These are phyloP conservation scores for Sporisorium sorghi DNA, from an alignment of 1,284 basidiomycete species.

Conservation along the genomic window DNA sequence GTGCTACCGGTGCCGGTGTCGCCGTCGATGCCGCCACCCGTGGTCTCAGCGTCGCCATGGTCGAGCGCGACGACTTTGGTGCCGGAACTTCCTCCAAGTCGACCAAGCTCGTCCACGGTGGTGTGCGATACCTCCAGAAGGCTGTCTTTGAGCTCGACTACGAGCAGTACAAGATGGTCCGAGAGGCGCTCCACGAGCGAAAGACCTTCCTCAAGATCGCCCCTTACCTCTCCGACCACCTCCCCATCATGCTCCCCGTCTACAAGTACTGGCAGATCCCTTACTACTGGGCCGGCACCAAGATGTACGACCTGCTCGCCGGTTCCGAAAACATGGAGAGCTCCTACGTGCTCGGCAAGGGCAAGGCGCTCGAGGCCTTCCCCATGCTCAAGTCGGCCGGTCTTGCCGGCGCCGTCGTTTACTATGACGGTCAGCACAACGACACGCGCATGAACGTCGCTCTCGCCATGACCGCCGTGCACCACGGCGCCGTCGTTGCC, in stretches of 20 bases:
- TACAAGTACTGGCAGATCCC: constrained; percentile 95
- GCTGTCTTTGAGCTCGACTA: constrained; percentile 96
- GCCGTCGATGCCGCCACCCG: constrained; percentile 92
- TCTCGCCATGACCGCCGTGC: constrained; percentile 85
- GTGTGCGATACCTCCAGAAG: constrained; percentile 96
- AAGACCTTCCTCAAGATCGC: constrained; percentile 94
- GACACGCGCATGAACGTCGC: constrained; percentile 98
- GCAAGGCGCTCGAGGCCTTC: constrained; percentile 91
- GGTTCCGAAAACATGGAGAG: constrained; percentile 97
- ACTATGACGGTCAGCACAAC: constrained; percentile 98
- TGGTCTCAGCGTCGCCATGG: constrained; percentile 90
- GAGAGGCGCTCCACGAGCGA: constrained; percentile 91
- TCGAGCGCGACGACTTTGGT: constrained; percentile 92
- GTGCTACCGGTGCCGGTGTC: constrained; percentile 93
- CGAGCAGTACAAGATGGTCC: constrained; percentile 85
- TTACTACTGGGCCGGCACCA: constrained; percentile 94
- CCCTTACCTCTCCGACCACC: constrained; percentile 89
- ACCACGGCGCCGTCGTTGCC: constrained; percentile 86
- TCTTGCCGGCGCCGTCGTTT: constrained; percentile 92
- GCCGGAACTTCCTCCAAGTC: constrained; percentile 93
- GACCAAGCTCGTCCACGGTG: constrained; percentile 97
- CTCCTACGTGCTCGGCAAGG: constrained; percentile 88
- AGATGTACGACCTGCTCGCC: constrained; percentile 94
- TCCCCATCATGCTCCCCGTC: constrained; percentile 93
- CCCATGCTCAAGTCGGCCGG: constrained; percentile 96